Conservation (phyloP, 2,329 filamentous ascomycete genomes). For the Penicillium sp. region DNA sequence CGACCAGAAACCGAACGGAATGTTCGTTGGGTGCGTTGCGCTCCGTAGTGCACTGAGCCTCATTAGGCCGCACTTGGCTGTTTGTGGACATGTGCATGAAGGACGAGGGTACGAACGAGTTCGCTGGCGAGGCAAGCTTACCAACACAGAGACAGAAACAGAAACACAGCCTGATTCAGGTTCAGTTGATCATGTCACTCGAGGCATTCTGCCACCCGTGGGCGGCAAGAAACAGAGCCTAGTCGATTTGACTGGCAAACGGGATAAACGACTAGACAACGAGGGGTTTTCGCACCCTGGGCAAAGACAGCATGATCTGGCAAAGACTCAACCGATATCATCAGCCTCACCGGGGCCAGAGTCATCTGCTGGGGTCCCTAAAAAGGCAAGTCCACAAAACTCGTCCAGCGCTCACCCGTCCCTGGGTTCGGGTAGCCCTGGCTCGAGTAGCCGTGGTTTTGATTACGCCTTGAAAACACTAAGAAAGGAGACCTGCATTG, state of each 20-base stretch:
- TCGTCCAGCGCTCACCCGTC: conserved; percentile 2
- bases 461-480: conserved; percentile 28
- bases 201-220: conserved; percentile 39
- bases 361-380: conserved; percentile 8
- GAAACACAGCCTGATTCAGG: background rate
- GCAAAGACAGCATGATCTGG: background rate
- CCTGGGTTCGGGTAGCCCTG: conserved; percentile 12
- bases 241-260: conserved; percentile 53
- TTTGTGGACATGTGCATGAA: conserved; percentile 63
- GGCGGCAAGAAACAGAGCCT: conserved; percentile 56
- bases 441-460: conserved; percentile 3
- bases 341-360: conserved; percentile 7
- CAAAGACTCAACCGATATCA: conserved; percentile 1
- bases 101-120: conserved; percentile 55
- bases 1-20: conserved; percentile 40
- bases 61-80: conserved; percentile 52
- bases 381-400: conserved; percentile 4
- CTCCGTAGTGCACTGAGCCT: conserved; percentile 48
- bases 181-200: conserved; percentile 15
- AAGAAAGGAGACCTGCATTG: conserved; percentile 69
- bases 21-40: conserved; percentile 50
- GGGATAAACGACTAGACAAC: conserved; percentile 36
- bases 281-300: conserved; percentile 19
- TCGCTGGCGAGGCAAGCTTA: conserved; percentile 41
- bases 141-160: background rate